A percentile compares a stretch with the other conserved stretches of the same genome.
Evolutionary conservation across 2,329 filamentous ascomycete genomes (phyloP).

Genomic region (Akanthomyces muscarius): DNA sequence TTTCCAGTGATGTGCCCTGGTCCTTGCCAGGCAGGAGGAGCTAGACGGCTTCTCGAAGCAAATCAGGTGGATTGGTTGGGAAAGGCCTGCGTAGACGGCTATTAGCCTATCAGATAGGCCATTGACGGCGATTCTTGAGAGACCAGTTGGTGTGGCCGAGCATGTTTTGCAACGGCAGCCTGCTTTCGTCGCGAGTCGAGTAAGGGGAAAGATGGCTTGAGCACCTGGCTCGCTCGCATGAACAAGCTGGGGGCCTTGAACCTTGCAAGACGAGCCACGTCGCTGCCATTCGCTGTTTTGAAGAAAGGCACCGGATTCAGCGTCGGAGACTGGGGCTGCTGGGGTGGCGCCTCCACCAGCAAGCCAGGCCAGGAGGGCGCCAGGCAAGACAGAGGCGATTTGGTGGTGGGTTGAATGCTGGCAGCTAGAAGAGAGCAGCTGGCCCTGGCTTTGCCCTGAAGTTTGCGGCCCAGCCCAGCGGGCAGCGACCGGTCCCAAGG

Average conservation of each 20-base stretch:
- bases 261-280: neutral
- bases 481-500: neutral
- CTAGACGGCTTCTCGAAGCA: slow-evolving; percentile 1
- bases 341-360: neutral
- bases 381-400: neutral
- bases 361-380: neutral
- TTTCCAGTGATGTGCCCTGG: slow-evolving; percentile 4
- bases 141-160: neutral
- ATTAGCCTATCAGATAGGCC: neutral
- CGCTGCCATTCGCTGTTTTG: slow-evolving; percentile 1
- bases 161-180: neutral
- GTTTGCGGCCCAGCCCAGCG: slow-evolving; percentile 14
- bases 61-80: neutral
- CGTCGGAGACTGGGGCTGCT: neutral
- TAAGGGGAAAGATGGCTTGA: slow-evolving; percentile 8
- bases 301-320: slow-evolving; percentile 12
- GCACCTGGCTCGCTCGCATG: slow-evolving; percentile 8
- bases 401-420: neutral
- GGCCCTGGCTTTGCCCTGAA: slow-evolving; percentile 16
- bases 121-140: neutral
- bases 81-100: neutral
- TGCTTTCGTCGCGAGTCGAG: slow-evolving; percentile 8
- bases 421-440: neutral
- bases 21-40: neutral
- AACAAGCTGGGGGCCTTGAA: slow-evolving; percentile 12